Percentiles rank a stretch among this genome's conserved stretches.
Evolutionary conservation across 257 asterid species (phyloP).

Genomic region (Henckelia pumila): DNA sequence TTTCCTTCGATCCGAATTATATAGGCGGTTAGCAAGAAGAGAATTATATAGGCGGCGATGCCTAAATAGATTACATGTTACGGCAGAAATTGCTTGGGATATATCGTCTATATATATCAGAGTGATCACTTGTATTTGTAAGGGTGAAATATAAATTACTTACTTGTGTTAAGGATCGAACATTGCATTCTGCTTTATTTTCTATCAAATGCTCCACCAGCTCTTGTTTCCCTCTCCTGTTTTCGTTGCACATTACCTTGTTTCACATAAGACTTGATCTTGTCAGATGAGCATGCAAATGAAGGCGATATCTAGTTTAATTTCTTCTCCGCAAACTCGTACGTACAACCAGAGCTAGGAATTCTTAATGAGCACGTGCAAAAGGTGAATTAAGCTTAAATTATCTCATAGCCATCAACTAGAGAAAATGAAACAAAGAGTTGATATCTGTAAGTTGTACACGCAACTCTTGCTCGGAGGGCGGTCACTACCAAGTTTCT

Average conservation of each 20-base stretch:
- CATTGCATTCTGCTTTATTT: constrained; percentile 25
- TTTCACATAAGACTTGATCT: constrained; percentile 12
- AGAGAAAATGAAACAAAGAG: too few relatives aligned
- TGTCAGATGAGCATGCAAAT: constrained; percentile 11
- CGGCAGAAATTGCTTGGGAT: too few relatives aligned
- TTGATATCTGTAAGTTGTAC: neutral
- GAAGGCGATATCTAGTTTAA: too few relatives aligned
- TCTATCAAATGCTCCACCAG: constrained; percentile 46
- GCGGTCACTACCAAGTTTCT: too few relatives aligned
- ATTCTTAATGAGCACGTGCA: too few relatives aligned
- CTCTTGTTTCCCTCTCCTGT: constrained; percentile 58
- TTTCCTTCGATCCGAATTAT: constrained; percentile 38
- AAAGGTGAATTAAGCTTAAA: too few relatives aligned
- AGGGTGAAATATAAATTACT: constrained; percentile 1
- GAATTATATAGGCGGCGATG: neutral
- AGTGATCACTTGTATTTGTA: neutral
- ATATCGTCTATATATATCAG: neutral
- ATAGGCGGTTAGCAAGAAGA: neutral
- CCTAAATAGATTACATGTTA: too few relatives aligned
- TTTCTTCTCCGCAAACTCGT: too few relatives aligned
- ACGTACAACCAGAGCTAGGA: too few relatives aligned
- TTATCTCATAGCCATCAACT: too few relatives aligned
- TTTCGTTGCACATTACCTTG: constrained; percentile 43
- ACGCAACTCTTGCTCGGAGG: neutral
- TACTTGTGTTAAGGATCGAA: constrained; percentile 46